Evolutionary conservation across 495 filamentous ascomycete genomes (phyloP), one percentile per base, ranked within the genome.

Genomic region (Penicillium cataractarum): DNA sequence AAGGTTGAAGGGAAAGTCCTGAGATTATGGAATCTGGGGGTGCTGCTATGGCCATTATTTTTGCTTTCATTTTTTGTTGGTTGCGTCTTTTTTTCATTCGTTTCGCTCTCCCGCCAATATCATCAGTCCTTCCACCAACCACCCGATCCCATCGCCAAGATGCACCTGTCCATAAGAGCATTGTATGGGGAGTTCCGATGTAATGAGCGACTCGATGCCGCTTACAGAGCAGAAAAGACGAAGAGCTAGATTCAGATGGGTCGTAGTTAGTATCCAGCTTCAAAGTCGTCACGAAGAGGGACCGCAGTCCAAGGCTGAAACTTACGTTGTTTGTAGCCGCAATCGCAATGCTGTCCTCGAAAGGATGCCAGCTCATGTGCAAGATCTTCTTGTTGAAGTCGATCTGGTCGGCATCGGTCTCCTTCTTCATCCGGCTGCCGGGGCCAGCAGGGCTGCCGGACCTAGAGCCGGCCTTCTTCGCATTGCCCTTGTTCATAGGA

Each of bases 321-420:
- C 92, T 89, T 78, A 98, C 95, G 78, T 99, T 99, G 83, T 99
- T 99, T 63, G 95, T 99, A 53, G 95, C 95, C 61, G 95, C 95
- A 83, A 99, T 99, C 46, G 95, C 95, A 82, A 99, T 99, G 79
- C 94, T 97, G 80, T 99, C 95, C 81, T 99, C 95, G 73, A 92
- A 97, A 51, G 95, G 95, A 87, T 99, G 95, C 95, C 95, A 99
- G 79, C 95, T 98, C 95, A 99, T 99, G 75, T 99, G 95, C 75
- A 99, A 72, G 74, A 99, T 99, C 87, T 99, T 99, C 89, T 99
- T 99, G 84, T 99, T 98, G 81, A 98, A 99, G 74, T 99, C 95
- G 78, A 99, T 99, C 80, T 97, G 94, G 76, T 99, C 95, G 63
- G 95, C 95, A 76, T 99, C 95, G 55, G 96, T 99, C 82, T 99